Base-by-base conservation (phyloP, 345 rosid species). In the Syzygium jambos region DNA sequence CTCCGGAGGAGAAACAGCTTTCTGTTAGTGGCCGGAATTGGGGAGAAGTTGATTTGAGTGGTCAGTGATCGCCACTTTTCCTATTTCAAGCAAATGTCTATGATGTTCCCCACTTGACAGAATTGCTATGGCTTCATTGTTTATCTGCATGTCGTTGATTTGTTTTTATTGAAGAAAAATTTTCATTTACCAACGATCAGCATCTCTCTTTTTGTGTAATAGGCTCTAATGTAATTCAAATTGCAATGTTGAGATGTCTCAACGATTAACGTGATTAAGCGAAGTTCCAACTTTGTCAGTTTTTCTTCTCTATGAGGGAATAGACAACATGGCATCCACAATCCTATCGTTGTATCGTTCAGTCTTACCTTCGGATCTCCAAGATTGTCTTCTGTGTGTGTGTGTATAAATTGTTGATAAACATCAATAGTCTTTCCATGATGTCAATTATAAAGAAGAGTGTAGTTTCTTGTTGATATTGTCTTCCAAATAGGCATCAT, bases 31-130 rank as follows among this genome's bases (percentile, higher is more conserved):
- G 99, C 27, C 99, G 97, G 73, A 96, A 95, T 51, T 98, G 98
- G 98, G 99, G 99, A 86, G 99, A 96, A 88, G 95, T 98, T 88
- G 97, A 96, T 93, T 93, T 97, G 88, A 93, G 90, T 92, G 98
- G 99, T 96, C n/a, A 84, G 93, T 89, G 38, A 83, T 83, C 21
- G 34, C 80, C 25, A 17, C 80, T 34, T 73, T 73, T 34, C 80
- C 38, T 30, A 51, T 23, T 51, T 46, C 17, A 73, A 3, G 9
- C 14, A 34, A 34, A 34, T 34, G 43, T 19, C 38, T 73, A 34
- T 73, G 80, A 17, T 34, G 80, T 34, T 73, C 25, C 49, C 41
- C 73, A 61, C 73, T 61, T n/a, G 9, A 73, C 34, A 73, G 7
- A 73, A 41, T 73, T 34, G 80, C 80, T 17, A 19, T 5, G 23